Conservation (phyloP, 192 early-diverging fungal genomes). For the Martensiomyces pterosporus region DNA sequence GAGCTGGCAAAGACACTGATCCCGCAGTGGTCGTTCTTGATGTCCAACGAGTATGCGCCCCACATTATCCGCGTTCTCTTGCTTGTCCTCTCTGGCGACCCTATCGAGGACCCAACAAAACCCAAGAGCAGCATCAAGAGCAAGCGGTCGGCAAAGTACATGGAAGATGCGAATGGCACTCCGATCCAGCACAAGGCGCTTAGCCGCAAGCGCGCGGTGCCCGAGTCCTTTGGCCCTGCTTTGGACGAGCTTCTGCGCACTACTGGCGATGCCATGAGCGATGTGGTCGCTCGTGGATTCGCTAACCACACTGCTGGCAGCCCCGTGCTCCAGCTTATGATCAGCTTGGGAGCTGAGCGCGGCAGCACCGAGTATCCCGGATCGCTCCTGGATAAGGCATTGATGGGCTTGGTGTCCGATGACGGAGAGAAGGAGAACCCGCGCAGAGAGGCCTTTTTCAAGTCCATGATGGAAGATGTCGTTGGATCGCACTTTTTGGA, state of each 20-base stretch:
- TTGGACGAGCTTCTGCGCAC: slow-evolving; percentile 54
- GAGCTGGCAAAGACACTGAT: slow-evolving; percentile 55
- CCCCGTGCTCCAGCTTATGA: slow-evolving; percentile 69
- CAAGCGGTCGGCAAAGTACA: slow-evolving; percentile 68
- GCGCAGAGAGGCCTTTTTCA: slow-evolving; percentile 53
- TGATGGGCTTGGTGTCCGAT: slow-evolving; percentile 54
- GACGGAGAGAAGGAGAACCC: slow-evolving; percentile 32
- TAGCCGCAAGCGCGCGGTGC: slow-evolving; percentile 44
- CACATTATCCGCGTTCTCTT: slow-evolving; percentile 71
- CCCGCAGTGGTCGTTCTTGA: slow-evolving; percentile 54
- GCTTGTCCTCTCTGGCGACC: slow-evolving; percentile 62
- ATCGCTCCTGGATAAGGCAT: slow-evolving; percentile 53
- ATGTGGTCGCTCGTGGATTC: slow-evolving; percentile 52
- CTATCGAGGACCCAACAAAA: slow-evolving; percentile 47
- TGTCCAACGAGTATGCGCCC: slow-evolving; percentile 71
- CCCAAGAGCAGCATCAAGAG: slow-evolving; percentile 58
- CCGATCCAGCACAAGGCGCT: slow-evolving; percentile 6
- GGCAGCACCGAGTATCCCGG: slow-evolving; percentile 21
- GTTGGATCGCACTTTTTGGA: slow-evolving; percentile 82
- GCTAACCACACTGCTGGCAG: slow-evolving; percentile 68
- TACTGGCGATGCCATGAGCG: slow-evolving; percentile 50
- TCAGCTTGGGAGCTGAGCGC: slow-evolving; percentile 18
- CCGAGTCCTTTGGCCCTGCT: slow-evolving; percentile 57
- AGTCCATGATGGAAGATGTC: slow-evolving; percentile 58
- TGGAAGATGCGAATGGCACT: slow-evolving; percentile 31